Evolutionary conservation across 2,329 filamentous ascomycete genomes (phyloP).

Genomic region (Fusarium pininemorale): DNA sequence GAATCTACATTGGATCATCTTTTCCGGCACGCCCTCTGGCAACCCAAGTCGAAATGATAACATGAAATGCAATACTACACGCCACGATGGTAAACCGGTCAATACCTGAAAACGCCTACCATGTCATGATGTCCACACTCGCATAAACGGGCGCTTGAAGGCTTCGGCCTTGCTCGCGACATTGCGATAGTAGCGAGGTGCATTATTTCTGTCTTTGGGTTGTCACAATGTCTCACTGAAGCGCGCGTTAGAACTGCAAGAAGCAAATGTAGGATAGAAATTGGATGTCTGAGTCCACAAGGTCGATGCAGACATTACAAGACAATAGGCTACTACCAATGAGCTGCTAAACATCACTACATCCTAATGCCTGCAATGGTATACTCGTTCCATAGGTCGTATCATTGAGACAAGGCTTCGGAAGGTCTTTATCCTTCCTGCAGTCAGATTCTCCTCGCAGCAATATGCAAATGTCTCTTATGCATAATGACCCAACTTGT

Average conservation of each 20-base stretch:
- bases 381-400: not conserved
- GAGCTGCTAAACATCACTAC: not conserved
- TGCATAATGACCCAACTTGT: not conserved
- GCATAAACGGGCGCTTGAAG: not conserved
- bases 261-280: not conserved
- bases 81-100: not conserved
- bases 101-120: not conserved
- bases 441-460: not conserved
- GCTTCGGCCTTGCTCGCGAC: not conserved
- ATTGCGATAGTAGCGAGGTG: not conserved
- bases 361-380: not conserved
- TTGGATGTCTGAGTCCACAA: not conserved
- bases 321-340: not conserved
- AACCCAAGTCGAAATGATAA: not conserved
- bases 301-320: not conserved
- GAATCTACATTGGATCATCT: not conserved
- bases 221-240: conserved; percentile 4
- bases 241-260: not conserved
- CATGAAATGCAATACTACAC: conserved; percentile 4
- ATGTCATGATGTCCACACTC: not conserved
- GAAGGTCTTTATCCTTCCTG: not conserved
- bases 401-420: not conserved
- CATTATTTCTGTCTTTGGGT: not conserved
- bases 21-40: not conserved
- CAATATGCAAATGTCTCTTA: not conserved